A percentile compares a stretch with the other conserved stretches of the same genome.
Evolutionary conservation across 2,329 filamentous ascomycete species (phyloP).

Genomic region (Elsinoe arachidis): DNA sequence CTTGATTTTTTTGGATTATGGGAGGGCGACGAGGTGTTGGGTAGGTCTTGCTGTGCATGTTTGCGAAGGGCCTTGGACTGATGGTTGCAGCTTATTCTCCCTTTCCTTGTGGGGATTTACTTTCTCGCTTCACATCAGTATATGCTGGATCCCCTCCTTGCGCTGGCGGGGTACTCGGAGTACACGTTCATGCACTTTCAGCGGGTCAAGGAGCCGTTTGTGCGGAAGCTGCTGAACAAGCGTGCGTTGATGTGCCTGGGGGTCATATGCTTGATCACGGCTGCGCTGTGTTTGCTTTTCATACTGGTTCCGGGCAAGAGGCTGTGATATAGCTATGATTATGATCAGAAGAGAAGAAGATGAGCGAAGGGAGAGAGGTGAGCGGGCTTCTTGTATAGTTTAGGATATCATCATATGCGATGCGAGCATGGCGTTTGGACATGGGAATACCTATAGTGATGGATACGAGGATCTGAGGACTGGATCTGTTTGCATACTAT

Average conservation of each 20-base stretch:
- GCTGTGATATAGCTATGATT: conserved; percentile 40
- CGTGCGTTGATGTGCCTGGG: conserved; percentile 72
- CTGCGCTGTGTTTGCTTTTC: conserved; percentile 79
- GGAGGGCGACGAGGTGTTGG: conserved; percentile 69
- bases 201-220: conserved; percentile 79
- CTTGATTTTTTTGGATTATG: conserved; percentile 80
- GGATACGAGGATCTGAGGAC: background rate
- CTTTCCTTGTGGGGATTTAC: conserved; percentile 87
- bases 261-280: conserved; percentile 66
- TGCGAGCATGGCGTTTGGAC: conserved; percentile 5
- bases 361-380: background rate
- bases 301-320: conserved; percentile 88
- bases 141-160: conserved; percentile 84
- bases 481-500: background rate
- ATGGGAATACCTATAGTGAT: background rate
- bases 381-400: background rate
- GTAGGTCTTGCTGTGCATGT: conserved; percentile 45
- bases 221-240: conserved; percentile 75
- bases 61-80: background rate
- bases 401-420: background rate
- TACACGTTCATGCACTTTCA: conserved; percentile 94
- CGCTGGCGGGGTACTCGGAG: conserved; percentile 82
- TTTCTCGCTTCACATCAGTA: conserved; percentile 88
- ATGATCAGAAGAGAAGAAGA: background rate
- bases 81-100: conserved; percentile 63